Base-by-base conservation (phyloP, 495 filamentous ascomycete genomes). In the Bombardia bombarda region DNA sequence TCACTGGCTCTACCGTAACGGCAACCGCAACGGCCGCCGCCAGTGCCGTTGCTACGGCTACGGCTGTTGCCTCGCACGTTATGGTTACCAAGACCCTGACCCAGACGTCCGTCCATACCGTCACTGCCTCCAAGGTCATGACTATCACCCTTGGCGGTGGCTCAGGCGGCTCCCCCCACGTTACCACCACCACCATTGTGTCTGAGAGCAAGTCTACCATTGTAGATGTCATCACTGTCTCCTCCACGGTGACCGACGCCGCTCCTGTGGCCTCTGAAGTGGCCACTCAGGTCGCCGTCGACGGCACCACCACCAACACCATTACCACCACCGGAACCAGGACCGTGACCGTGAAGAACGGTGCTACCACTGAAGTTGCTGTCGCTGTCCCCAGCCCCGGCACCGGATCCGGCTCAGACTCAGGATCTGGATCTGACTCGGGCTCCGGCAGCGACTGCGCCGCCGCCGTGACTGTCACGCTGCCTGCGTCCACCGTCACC, bases 271-370 rank as follows among this genome's bases (percentile, higher is more conserved):
- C 18, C 6, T 26, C 12, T 18, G 12, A 21, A n/a, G 25, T 14
- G n/a, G 10, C 45, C 25, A 20, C 35, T n/a, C 13, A 45, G 8
- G 39, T 26, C 2, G 40, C 25, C 12, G 43, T 49, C 14, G 54
- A 52, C 41, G 61, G 61, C 33, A 67, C 65, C 18, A 68, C 38
- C 18, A 56, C 56, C 33, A 21, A 41, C 10, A 68, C 67, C 12
- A 30, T 38, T 4, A 69, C 66, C 35, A 55, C 49, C 41, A 68
- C 61, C 17, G 65, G 62, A 26, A 72, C 67, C 19, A 54, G 53
- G 22, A 69, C 66, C 25, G 57, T 69, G 18, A 72, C 68, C 20
- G 48, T 70, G 17, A 18, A 38, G 34, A 42, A 42, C 22, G 43
- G 44, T 26, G 33, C 37, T 28, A 46, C 41, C 16, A 40, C 22